Evolutionary conservation across 495 filamentous ascomycete genomes (phyloP), one percentile per base, ranked within the genome.

Genomic region (Lasiosphaeria miniovina): DNA sequence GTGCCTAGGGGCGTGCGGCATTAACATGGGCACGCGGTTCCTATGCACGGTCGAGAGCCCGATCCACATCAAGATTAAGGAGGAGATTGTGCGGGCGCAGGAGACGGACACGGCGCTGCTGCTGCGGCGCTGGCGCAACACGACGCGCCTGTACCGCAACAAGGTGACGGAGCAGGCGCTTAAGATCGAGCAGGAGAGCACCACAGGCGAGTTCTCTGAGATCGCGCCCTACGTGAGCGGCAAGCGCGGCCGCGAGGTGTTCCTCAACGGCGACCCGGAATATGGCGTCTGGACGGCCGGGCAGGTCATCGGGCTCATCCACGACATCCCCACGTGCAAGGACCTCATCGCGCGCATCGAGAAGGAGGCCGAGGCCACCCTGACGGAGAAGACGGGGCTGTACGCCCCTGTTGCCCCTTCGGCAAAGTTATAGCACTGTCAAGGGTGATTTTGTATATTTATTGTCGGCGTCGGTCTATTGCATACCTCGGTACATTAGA

Each of bases 11-110:
- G 94, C 94, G 0, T 92, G 93, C 72, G 94, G 94, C 59, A 90
- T 97, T 71, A 98, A 98, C 74, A 93, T 96, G 91, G 91, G 91
- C 49, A 97, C 92, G 8, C 81, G 92, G 31, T 96, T 97, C 75
- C 91, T 96, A 86, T 91, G 88, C 75, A 97, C 93, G 6, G 83
- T 93, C 10, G 93, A 97, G 71, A 86, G 90, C 48, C 94, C 94
- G 0, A 91, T 98, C 57, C 94, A 98, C 76, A 72, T 86, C 49
- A 96, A 95, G 55, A 88, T 98, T 73, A 98, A 98, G 80, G 81
- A 92, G 72, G 82, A 89, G 64, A 98, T 97, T 69, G 92, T 97
- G 40, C 81, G 85, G 53, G 89, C 93, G 3, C 80, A 90, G 60
- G 94, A 98, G 80, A 90, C 86, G 31, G 91, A 98, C 73, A 98